Conservation (phyloP, 257 asterid species). For the Solanum sitiens region DNA sequence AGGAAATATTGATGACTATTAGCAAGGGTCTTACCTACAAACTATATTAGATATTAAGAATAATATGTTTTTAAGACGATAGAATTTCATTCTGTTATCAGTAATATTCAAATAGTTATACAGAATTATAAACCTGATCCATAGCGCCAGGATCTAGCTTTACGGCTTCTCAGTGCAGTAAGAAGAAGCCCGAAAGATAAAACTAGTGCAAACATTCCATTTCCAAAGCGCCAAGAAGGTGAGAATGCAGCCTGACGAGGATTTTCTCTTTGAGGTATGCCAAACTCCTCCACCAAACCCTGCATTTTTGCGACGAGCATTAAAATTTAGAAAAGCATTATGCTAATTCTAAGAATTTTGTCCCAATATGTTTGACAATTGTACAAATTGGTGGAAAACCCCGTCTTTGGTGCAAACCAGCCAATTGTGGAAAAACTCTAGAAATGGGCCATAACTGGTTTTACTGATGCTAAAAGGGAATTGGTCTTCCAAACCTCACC, state of each 20-base stretch:
- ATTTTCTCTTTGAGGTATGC: conserved; percentile 68
- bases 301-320: conserved; percentile 1
- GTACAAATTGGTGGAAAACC: neutral
- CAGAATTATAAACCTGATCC: conserved; percentile 57
- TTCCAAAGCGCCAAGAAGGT: conserved; percentile 91
- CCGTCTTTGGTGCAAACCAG: neutral
- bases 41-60: neutral
- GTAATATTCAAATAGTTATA: neutral
- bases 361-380: neutral
- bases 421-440: neutral
- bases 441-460: neutral
- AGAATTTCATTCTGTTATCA: neutral
- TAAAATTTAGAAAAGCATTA: neutral
- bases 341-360: neutral
- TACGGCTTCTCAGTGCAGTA: conserved; percentile 73
- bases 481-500: neutral
- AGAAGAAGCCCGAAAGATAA: conserved; percentile 88
- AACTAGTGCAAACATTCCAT: conserved; percentile 94
- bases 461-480: neutral
- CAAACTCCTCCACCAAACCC: conserved; percentile 96
- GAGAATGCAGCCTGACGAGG: conserved; percentile 32
- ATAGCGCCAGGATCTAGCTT: conserved; percentile 94
- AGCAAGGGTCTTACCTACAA: neutral
- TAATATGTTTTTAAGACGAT: neutral
- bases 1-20: neutral